Evolutionary conservation across 495 filamentous ascomycete species (phyloP).

Genomic region (Xanthoparmelia taractica): DNA sequence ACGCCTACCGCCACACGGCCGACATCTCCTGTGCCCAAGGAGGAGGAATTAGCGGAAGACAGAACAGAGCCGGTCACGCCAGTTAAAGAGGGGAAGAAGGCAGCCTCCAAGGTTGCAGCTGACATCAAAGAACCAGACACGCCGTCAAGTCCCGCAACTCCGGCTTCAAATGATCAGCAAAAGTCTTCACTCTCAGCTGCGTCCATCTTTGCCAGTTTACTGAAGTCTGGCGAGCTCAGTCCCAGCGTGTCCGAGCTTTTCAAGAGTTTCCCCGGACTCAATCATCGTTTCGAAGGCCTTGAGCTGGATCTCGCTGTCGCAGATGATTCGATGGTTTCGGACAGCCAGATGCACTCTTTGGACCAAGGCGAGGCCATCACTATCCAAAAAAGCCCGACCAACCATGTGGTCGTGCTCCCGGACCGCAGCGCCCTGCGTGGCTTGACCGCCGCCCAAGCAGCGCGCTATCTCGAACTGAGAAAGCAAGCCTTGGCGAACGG

Average conservation of each 20-base stretch:
- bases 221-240: conserved; percentile 41
- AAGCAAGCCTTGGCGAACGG: conserved; percentile 11
- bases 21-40: conserved; percentile 31
- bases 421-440: conserved; percentile 71
- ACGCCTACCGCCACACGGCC: conserved; percentile 37
- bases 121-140: conserved; percentile 30
- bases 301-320: conserved; percentile 26
- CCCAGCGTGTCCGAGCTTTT: conserved; percentile 47
- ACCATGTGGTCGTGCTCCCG: conserved; percentile 45
- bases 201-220: conserved; percentile 34
- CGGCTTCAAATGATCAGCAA: conserved; percentile 22
- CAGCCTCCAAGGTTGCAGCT: conserved; percentile 30
- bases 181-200: conserved; percentile 35
- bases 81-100: conserved; percentile 31
- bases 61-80: conserved; percentile 34
- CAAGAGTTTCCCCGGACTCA: conserved; percentile 44
- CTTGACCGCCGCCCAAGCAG: conserved; percentile 66
- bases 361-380: conserved; percentile 38
- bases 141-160: conserved; percentile 27
- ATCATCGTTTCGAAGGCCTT: conserved; percentile 43
- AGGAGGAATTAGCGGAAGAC: conserved; percentile 25
- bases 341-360: conserved; percentile 14
- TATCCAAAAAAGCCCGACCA: conserved; percentile 30
- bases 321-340: conserved; percentile 30
- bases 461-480: conserved; percentile 63